A percentile compares a stretch with the other conserved stretches of the same genome.
Evolutionary conservation across 176 grass and related monocot species (phyloP).

Genomic region (Puccinellia tenuiflora): DNA sequence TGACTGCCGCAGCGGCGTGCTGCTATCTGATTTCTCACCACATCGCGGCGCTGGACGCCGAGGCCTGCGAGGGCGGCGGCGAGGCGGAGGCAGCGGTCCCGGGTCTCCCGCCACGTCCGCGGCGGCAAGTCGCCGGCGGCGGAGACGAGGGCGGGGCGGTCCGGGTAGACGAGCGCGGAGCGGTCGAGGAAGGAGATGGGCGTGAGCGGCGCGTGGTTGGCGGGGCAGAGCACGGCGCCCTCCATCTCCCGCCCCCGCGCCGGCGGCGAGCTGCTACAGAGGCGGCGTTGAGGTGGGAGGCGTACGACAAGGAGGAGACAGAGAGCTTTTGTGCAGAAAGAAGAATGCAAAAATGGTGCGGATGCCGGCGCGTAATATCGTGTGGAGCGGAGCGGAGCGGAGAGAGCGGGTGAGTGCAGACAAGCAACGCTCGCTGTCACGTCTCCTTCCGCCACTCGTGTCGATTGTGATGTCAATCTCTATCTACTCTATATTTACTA

Average conservation of each 20-base stretch:
- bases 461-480: too few species aligned
- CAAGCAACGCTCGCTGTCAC: too few species aligned
- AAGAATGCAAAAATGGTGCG: too few species aligned
- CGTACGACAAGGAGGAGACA: neutral
- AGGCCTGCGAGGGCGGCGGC: conserved; percentile 57
- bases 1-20: neutral
- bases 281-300: neutral
- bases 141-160: conserved; percentile 34
- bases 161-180: conserved; percentile 59
- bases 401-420: too few species aligned
- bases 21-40: conserved; percentile 16
- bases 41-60: conserved; percentile 48
- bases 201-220: conserved; percentile 85
- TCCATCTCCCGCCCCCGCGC: conserved; percentile 39
- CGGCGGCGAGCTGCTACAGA: neutral
- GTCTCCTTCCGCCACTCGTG: too few species aligned
- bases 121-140: conserved; percentile 3
- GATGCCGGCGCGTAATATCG: too few species aligned
- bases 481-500: too few species aligned
- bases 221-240: conserved; percentile 49
- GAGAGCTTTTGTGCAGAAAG: neutral
- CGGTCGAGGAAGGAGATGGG: conserved; percentile 84
- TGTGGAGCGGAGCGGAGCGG: too few species aligned
- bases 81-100: conserved; percentile 68
- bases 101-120: conserved; percentile 61